Conservation (phyloP, 805 yeast species). For the Kazachstania africana region DNA sequence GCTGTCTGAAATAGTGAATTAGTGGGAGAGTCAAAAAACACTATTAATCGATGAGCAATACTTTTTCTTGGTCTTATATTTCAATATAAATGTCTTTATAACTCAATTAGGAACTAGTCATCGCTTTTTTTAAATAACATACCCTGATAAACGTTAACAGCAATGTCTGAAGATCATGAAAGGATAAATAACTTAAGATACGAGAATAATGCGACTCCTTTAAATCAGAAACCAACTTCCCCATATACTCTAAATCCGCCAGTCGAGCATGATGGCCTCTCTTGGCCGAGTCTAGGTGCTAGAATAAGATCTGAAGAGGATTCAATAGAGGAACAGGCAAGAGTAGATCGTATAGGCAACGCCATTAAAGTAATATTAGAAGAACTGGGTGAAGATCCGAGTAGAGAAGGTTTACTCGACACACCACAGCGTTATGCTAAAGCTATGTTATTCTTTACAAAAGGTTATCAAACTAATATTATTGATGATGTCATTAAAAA, state of each 20-base stretch:
- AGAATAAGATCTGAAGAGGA: conserved; percentile 60
- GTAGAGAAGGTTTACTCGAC: conserved; percentile 79
- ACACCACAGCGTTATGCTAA: conserved; percentile 95
- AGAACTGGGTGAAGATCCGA: conserved; percentile 86
- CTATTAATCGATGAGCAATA: no score
- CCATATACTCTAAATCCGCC: conserved; percentile 80
- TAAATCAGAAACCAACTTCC: conserved; percentile 66
- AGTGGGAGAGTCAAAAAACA: no score
- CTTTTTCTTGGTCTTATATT: no score
- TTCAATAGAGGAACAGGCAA: conserved; percentile 47
- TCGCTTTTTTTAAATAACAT: no score
- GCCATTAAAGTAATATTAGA: conserved; percentile 65
- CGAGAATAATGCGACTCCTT: conserved; percentile 35
- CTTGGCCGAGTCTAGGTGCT: conserved; percentile 91
- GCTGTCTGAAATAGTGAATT: no score
- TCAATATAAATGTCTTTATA: no score
- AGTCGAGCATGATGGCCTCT: conserved; percentile 78
- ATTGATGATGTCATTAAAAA: conserved; percentile 75
- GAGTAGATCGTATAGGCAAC: conserved; percentile 68
- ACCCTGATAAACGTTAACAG: no score
- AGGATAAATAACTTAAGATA: no score
- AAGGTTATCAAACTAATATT: conserved; percentile 92
- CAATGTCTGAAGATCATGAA: no score
- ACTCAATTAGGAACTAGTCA: no score
- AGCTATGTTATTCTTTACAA: conserved; percentile 91